A percentile compares a stretch with the other conserved stretches of the same genome.
Evolutionary conservation across 805 yeast genomes (phyloP).

Genomic region (Candida ponderosae): DNA sequence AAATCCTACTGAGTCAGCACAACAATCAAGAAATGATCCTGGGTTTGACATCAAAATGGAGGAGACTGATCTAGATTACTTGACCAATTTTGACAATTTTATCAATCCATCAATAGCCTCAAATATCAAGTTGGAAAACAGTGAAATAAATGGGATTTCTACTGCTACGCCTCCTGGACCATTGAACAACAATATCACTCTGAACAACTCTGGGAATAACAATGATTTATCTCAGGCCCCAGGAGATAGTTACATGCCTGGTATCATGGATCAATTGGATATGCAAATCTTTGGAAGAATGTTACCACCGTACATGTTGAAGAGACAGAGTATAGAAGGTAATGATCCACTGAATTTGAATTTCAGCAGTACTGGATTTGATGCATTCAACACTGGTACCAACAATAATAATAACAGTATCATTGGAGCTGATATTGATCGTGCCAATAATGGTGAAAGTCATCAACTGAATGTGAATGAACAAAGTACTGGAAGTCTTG

Average conservation of each 20-base stretch:
- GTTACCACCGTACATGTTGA: constrained; percentile 77
- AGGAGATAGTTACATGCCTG: constrained; percentile 48
- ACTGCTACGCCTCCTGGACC: neutral
- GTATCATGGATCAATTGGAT: constrained; percentile 79
- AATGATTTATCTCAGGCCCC: neutral
- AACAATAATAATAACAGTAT: too few species aligned
- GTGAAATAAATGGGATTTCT: constrained; percentile 1
- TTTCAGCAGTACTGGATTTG: constrained; percentile 10
- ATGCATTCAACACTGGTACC: too few species aligned
- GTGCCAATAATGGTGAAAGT: constrained; percentile 1
- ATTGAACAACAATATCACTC: too few species aligned
- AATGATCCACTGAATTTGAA: constrained; percentile 14
- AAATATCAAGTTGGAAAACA: neutral
- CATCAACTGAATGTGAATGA: neutral
- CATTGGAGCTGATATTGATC: neutral
- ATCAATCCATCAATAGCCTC: constrained; percentile 8
- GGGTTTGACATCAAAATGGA: constrained; percentile 12
- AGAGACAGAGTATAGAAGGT: constrained; percentile 19
- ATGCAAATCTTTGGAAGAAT: constrained; percentile 79
- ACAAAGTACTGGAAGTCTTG: neutral
- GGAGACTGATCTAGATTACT: constrained; percentile 18
- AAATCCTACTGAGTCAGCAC: neutral
- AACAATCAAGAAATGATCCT: neutral
- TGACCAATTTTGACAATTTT: constrained; percentile 21
- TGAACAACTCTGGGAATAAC: neutral